Percentiles rank a stretch among this genome's conserved stretches.
These are phyloP conservation scores for Hirschioporus abietinus DNA, from an alignment of 768 basidiomycete genomes.

Conservation along the genomic window DNA sequence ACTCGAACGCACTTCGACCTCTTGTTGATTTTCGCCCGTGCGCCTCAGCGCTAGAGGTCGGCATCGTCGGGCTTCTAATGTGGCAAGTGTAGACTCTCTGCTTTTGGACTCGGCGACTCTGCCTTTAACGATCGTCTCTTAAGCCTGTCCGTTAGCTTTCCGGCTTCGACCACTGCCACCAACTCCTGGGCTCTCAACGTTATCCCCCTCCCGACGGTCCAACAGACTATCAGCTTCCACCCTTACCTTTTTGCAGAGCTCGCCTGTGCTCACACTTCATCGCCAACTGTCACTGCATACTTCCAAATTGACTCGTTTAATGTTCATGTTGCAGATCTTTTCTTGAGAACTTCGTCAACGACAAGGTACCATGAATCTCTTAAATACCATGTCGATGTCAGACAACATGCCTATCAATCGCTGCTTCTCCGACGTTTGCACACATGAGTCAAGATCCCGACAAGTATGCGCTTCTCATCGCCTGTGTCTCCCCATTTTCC, in stretches of 20 bases:
- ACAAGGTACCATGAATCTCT: background rate
- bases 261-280: no score
- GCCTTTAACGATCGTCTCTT: no score
- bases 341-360: background rate
- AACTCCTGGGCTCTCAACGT: no score
- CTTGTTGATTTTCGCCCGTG: background rate
- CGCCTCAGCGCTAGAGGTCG: no score
- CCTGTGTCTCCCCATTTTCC: background rate
- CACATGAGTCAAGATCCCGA: background rate
- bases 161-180: no score
- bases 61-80: background rate
- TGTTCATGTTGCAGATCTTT: background rate
- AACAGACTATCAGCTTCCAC: no score
- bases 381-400: background rate
- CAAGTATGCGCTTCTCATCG: background rate
- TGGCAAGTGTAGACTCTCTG: no score
- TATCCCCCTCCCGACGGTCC: no score
- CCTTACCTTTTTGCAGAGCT: no score
- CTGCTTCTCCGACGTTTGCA: background rate
- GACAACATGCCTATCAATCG: background rate
- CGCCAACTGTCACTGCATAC: no score
- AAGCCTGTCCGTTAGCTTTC: no score
- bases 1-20: background rate
- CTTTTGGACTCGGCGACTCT: background rate
- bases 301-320: background rate